Evolutionary conservation across 805 yeast genomes (phyloP), one percentile per base, ranked within the genome.

Genomic region (Starmerella gropengiesseri): DNA sequence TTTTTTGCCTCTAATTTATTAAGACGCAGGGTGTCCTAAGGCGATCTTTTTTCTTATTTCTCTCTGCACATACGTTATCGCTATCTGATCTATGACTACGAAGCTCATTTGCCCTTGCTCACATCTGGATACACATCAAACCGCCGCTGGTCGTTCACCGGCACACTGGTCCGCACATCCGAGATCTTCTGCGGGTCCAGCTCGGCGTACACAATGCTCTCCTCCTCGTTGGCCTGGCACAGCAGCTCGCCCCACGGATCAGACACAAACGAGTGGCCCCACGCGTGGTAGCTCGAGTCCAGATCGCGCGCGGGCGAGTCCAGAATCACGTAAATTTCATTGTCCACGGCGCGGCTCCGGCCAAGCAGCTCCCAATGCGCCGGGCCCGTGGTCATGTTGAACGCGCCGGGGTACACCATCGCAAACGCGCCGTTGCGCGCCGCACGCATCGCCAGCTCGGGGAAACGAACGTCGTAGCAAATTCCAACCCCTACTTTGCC

Each of bases 401-500:
- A 91, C 0, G 97, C 97, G 33, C 93, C 81, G 0, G 98, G 97
- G 55, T 71, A 89, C 2, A 93, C 74, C 50, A 89, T 59, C 17
- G 93, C 71, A 48, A 84, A 73, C 1, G 95, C 94, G 5, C 94
- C 93, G 29, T 56, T 51, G 20, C 70, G 59, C 11, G 69, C 66
- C 50, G 95, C 85, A 50, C 84, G 63, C 28, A 81, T 58, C 2
- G 93, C 78, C 41, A 84, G 63, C 29, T 52, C 55, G 0, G 96
- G 95, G 62, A 89, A 89, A 48, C 98, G 68, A 23, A 91, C 75
- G 60, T 89, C 98, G 60, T 91, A 91, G 62, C 98, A 89, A 28
- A 89, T 68, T 4, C 82, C 80, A 49, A 74, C n/a, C 18, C 56
- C 56, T 25, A 83, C 75, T 42, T 68, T 73, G 30, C 86, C 86